Percentiles rank a stretch among this genome's conserved stretches.
Evolutionary conservation across 177 flowering plant species (phyloP).

Genomic region (Vitis hybrid): DNA sequence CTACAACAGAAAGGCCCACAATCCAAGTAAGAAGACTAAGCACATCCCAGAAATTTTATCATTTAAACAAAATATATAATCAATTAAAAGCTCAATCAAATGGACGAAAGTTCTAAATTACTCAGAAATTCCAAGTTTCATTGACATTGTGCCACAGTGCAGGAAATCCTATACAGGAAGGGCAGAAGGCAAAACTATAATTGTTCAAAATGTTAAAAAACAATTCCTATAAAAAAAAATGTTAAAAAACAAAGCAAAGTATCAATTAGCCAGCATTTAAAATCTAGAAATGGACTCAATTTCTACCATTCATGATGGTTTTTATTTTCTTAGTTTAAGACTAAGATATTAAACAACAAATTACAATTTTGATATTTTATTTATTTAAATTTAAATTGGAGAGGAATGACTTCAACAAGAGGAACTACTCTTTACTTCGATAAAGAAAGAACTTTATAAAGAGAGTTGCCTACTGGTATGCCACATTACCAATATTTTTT

Average conservation of each 20-base stretch:
- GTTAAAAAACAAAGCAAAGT: neutral
- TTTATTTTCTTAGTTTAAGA: neutral
- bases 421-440: no score
- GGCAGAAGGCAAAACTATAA: neutral
- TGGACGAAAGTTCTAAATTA: neutral
- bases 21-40: neutral
- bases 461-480: no score
- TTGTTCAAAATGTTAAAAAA: neutral
- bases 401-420: no score
- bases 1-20: conserved; percentile 37
- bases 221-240: neutral
- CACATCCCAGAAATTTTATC: neutral
- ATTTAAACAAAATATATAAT: neutral
- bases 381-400: no score
- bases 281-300: conserved; percentile 1
- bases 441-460: no score
- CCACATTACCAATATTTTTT: no score
- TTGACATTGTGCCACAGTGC: neutral
- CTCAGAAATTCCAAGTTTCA: neutral
- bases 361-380: no score
- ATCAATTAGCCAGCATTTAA: neutral
- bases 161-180: neutral
- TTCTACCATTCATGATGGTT: neutral
- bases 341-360: neutral
- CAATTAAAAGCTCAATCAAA: neutral